Evolutionary conservation across 1,284 basidiomycete species (phyloP).

Genomic region (Heterobasidion occidentale): DNA sequence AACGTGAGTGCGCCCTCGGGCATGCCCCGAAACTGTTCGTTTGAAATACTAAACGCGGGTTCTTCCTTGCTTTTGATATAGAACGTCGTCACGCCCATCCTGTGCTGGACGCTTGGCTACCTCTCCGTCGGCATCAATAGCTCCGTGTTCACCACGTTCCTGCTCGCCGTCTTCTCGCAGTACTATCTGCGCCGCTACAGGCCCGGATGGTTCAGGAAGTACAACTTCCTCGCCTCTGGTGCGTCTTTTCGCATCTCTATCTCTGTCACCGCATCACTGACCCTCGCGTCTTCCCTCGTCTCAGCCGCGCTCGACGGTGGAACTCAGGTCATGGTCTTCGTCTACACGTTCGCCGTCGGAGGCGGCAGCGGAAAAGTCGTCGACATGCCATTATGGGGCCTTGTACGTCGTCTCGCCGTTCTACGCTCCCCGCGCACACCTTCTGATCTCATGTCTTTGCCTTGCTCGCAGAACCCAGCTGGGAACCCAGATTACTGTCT

Average conservation of each 20-base stretch:
- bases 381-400: conserved; percentile 31
- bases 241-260: no score
- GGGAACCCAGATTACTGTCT: background rate
- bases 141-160: background rate
- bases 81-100: conserved; percentile 35
- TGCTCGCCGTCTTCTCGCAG: background rate
- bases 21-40: no score
- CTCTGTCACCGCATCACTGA: no score
- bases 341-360: conserved; percentile 45
- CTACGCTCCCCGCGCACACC: no score
- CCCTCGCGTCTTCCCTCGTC: no score
- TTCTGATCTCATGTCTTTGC: background rate
- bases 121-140: conserved; percentile 38
- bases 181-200: conserved; percentile 1
- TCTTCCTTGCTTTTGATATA: background rate
- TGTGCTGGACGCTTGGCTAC: conserved; percentile 36
- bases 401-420: conserved; percentile 1
- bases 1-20: conserved; percentile 15
- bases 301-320: conserved; percentile 37
- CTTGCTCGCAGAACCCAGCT: background rate
- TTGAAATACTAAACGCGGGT: no score
- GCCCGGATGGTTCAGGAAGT: conserved; percentile 44
- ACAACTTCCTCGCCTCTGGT: conserved; percentile 27
- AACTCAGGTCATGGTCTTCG: conserved; percentile 26
- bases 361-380: conserved; percentile 30